Evolutionary conservation across 345 rosid species (phyloP).

Genomic region (Euphorbia pulcherrima): DNA sequence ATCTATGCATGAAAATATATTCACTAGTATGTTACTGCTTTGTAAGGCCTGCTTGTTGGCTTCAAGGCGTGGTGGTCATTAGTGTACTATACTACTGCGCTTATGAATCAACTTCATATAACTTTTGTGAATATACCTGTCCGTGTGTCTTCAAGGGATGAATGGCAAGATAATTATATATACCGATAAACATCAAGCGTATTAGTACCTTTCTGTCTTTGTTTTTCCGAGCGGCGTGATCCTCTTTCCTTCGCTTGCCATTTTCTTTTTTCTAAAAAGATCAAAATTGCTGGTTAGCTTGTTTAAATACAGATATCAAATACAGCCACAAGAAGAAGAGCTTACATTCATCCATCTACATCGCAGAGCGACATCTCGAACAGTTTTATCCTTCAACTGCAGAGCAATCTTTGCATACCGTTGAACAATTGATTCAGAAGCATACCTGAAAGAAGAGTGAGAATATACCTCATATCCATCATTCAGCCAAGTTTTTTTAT

Average conservation of each 20-base stretch:
- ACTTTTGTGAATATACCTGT: neutral
- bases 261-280: conserved; percentile 68
- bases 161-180: neutral
- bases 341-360: conserved; percentile 84
- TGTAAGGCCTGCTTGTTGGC: neutral
- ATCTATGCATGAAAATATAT: neutral
- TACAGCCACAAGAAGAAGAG: conserved; percentile 13
- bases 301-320: neutral
- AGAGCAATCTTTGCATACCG: conserved; percentile 84
- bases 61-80: neutral
- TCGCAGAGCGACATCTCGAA: conserved; percentile 75
- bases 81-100: neutral
- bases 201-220: conserved; percentile 71
- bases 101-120: neutral
- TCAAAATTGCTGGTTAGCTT: conserved; percentile 9
- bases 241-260: conserved; percentile 80
- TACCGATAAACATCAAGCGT: neutral
- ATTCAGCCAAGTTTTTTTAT: too few species aligned
- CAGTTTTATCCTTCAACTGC: conserved; percentile 72
- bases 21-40: neutral
- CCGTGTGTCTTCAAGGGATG: neutral
- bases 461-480: neutral
- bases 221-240: conserved; percentile 65
- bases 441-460: conserved; percentile 37
- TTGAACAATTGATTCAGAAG: conserved; percentile 48